Evolutionary conservation across 306 rosid genomes (phyloP), one percentile per base, ranked within the genome.

Genomic region (Comarum palustre): DNA sequence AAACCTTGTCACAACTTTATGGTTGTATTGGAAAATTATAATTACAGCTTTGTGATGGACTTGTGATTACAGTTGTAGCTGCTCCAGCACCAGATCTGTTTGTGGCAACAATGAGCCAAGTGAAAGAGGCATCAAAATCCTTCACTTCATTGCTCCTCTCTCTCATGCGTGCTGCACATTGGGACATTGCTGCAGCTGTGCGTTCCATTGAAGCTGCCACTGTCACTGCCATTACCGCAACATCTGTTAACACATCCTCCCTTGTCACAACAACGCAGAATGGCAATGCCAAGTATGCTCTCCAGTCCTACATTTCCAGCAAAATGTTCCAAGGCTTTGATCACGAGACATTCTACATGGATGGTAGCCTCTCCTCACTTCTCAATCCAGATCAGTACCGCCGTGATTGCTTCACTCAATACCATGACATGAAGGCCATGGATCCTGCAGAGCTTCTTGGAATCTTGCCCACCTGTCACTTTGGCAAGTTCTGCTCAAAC

Each of bases 281-380:
- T 60, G 42, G 66, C 12, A 60, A 31, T 70, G 97, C 99, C 63
- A 94, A 91, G 81, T 88, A 84, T 75, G 99, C 96, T 45, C 87
- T 94, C 22, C 97, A 94, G 63, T 94, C 97, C 4, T 94, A 94
- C 64, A 81, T 94, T 65, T 84, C 90, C 2, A 78, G 90, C 77
- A 91, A 94, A 80, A 67, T 91, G 69, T 91, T 94, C 77, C 97
- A 94, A 78, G 97, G 95, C 17, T 94, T 94, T 25, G 97, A 89
- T 77, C 97, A 94, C 1, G 99, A 94, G 86, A 91, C 96, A n/a
- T 94, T 91, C 84, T 94, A 94, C 82, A 94, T 94, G 99, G 99
- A 94, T 58, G 97, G 99, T 11, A 60, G 99, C 84, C 96, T 94
- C 75, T 88, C 96, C 59, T 91, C 96, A 66, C 95, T 94, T 29